These are phyloP conservation scores for Chenopodium formosanum DNA, from an alignment of 148 eudicot species.

Conservation along the genomic window DNA sequence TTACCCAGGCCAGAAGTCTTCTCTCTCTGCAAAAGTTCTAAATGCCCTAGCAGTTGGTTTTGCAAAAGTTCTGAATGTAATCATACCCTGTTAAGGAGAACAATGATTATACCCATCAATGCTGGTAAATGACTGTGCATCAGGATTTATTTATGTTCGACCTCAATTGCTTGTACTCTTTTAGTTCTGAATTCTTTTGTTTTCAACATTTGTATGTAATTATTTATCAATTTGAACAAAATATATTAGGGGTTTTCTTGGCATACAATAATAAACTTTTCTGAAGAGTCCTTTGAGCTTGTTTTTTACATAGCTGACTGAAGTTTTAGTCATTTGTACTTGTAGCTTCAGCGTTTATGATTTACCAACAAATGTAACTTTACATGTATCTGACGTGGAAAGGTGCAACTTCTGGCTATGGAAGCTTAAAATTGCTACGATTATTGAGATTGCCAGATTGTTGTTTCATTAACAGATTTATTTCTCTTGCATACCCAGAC, in stretches of 20 bases:
- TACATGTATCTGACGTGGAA: background rate
- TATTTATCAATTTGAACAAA: background rate
- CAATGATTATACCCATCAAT: no score
- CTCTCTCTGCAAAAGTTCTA: background rate
- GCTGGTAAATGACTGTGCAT: no score
- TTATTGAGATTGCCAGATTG: background rate
- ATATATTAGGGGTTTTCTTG: background rate
- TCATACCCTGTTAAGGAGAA: background rate
- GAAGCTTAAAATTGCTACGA: background rate
- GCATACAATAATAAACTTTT: background rate
- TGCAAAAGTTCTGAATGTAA: background rate
- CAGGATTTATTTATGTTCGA: background rate
- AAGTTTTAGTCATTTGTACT: conserved; percentile 4
- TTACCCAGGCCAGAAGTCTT: background rate
- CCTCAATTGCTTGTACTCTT: background rate
- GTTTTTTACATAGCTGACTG: background rate
- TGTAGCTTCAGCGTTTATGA: background rate
- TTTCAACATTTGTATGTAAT: background rate
- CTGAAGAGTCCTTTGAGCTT: background rate
- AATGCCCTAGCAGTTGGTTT: background rate
- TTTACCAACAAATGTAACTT: background rate
- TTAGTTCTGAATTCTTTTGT: background rate
- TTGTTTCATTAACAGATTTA: background rate
- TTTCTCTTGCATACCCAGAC: conserved; percentile 1
- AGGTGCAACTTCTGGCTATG: background rate